phyloP scores from a whole-genome alignment of 352 stramenopile genomes.

The Globisporangium paroecandrum region DNA sequence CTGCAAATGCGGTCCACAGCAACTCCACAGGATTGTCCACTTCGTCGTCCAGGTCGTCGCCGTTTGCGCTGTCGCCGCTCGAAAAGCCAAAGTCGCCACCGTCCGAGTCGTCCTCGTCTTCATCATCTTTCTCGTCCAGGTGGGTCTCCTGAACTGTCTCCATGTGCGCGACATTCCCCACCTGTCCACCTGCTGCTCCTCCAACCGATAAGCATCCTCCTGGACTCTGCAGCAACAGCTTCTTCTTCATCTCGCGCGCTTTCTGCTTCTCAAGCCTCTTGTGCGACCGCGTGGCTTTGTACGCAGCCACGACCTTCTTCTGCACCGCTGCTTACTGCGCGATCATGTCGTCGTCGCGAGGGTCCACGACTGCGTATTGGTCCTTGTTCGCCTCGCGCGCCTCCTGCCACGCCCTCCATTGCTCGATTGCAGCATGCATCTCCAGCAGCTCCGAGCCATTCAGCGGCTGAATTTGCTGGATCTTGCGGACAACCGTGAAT shows the following conservation, averaged over 20 bases:
- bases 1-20: slow-evolving; percentile 60
- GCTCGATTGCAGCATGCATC: slow-evolving; percentile 34
- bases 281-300: slow-evolving; percentile 54
- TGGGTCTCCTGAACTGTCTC: slow-evolving; percentile 59
- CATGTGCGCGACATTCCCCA: slow-evolving; percentile 34
- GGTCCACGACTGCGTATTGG: slow-evolving; percentile 63
- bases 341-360: slow-evolving; percentile 43
- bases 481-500: slow-evolving; percentile 43
- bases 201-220: slow-evolving; percentile 9
- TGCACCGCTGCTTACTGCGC: slow-evolving; percentile 51
- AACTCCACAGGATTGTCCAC: slow-evolving; percentile 65
- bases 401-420: slow-evolving; percentile 50
- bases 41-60: slow-evolving; percentile 34
- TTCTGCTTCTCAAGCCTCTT: slow-evolving; percentile 66
- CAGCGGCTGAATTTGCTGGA: slow-evolving; percentile 48
- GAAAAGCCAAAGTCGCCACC: slow-evolving; percentile 38
- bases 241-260: slow-evolving; percentile 39
- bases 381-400: slow-evolving; percentile 59
- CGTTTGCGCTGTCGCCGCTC: slow-evolving; percentile 40
- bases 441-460: slow-evolving; percentile 25
- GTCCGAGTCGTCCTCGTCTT: slow-evolving; percentile 24
- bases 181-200: slow-evolving; percentile 3
- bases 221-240: slow-evolving; percentile 11
- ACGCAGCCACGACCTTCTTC: slow-evolving; percentile 64
- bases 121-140: slow-evolving; percentile 21